These are phyloP conservation scores for Euphorbia celastroides DNA, from an alignment of 441 rosid species.

Conservation along the genomic window DNA sequence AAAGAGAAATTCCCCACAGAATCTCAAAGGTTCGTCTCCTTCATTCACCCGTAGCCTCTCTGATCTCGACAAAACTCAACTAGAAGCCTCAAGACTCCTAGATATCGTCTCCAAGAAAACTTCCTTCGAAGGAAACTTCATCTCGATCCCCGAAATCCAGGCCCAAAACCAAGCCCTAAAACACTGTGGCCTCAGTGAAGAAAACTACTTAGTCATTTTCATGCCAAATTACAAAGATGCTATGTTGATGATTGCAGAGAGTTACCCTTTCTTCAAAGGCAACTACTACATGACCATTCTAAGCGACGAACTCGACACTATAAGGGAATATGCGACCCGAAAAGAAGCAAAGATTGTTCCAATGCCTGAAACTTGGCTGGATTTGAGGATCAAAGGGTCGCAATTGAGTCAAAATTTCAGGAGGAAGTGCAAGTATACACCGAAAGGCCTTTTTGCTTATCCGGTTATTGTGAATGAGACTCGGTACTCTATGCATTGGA, in stretches of 20 bases:
- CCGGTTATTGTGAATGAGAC: conserved; percentile 55
- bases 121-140: conserved; percentile 62
- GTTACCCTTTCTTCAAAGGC: conserved; percentile 69
- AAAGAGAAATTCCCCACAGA: conserved; percentile 38
- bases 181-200: conserved; percentile 55
- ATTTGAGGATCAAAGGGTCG: conserved; percentile 70
- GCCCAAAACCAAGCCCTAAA: conserved; percentile 51
- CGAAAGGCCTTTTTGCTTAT: conserved; percentile 61
- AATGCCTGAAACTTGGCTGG: conserved; percentile 62
- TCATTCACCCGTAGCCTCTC: conserved; percentile 43
- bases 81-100: conserved; percentile 58
- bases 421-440: conserved; percentile 58
- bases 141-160: conserved; percentile 72
- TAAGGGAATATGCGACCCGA: conserved; percentile 45
- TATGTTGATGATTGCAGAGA: conserved; percentile 68
- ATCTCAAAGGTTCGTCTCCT: conserved; percentile 34
- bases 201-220: conserved; percentile 60
- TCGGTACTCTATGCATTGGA: conserved; percentile 69
- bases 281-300: conserved; percentile 54
- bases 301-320: conserved; percentile 37
- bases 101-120: conserved; percentile 62
- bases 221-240: conserved; percentile 63
- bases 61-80: conserved; percentile 46
- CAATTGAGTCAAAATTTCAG: conserved; percentile 70
- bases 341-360: conserved; percentile 58